Percentiles rank a stretch among this genome's conserved stretches.
Conservation (phyloP, 176 grass and related monocot species). For the Puccinellia tenuiflora region DNA sequence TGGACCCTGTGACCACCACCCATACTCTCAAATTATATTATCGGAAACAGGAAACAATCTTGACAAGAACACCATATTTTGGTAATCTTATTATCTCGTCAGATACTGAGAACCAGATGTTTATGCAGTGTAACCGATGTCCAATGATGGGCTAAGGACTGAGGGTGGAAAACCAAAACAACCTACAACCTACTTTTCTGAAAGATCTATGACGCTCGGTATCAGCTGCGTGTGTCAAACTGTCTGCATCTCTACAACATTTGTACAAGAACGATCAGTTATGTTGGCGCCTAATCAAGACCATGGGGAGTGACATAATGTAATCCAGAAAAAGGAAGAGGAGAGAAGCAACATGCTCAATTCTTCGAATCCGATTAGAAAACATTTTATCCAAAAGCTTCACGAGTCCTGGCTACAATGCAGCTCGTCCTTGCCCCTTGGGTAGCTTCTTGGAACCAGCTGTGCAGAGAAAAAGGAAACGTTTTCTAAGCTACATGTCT, state of each 20-base stretch:
- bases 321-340: background rate
- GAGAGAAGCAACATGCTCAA: background rate
- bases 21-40: background rate
- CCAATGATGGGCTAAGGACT: background rate
- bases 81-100: background rate
- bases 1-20: background rate
- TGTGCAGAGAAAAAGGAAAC: conserved; percentile 12
- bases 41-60: background rate
- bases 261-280: background rate
- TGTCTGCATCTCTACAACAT: background rate
- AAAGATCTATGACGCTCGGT: background rate
- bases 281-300: background rate
- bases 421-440: conserved; percentile 56
- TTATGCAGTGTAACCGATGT: too few species aligned
- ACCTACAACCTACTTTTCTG: background rate
- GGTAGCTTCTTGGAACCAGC: conserved; percentile 81
- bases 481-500: background rate
- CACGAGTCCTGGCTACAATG: conserved; percentile 28
- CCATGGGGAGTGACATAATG: background rate
- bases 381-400: background rate
- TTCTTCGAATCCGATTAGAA: background rate
- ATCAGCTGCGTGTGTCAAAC: background rate
- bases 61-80: background rate
- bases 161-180: background rate
- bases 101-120: background rate